Percentiles rank a stretch among this genome's conserved stretches.
Conservation (phyloP, 371 early-diverging fungal genomes). For the Syncephalastrum contaminatum region DNA sequence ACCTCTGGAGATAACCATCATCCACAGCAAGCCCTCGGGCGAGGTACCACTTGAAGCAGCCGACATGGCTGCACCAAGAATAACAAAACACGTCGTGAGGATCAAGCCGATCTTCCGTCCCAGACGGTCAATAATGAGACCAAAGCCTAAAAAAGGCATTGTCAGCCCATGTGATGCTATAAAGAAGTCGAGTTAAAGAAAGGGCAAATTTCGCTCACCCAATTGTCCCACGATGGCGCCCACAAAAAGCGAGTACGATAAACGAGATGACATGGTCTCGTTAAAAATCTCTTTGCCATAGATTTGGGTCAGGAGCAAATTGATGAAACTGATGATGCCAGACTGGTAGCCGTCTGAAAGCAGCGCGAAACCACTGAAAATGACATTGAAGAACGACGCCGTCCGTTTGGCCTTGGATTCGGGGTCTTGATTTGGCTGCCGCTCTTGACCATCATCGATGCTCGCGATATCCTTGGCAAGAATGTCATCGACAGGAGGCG, state of each 20-base stretch:
- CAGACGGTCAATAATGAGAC: slow-evolving; percentile 40
- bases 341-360: slow-evolving; percentile 48
- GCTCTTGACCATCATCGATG: no score
- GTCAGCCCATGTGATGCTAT: no score
- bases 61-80: slow-evolving; percentile 49
- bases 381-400: slow-evolving; percentile 36
- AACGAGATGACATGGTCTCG: slow-evolving; percentile 30
- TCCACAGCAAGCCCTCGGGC: slow-evolving; percentile 54
- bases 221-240: slow-evolving; percentile 50
- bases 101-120: slow-evolving; percentile 43
- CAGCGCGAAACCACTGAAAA: slow-evolving; percentile 43
- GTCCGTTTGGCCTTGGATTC: slow-evolving; percentile 15
- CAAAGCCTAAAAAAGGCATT: slow-evolving; percentile 22
- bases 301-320: slow-evolving; percentile 29
- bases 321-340: slow-evolving; percentile 40
- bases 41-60: slow-evolving; percentile 34
- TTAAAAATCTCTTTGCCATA: slow-evolving; percentile 35
- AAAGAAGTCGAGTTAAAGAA: slow-evolving; percentile 3
- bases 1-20: slow-evolving; percentile 59
- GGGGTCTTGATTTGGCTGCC: slow-evolving; percentile 1
- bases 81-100: slow-evolving; percentile 31
- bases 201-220: slow-evolving; percentile 19
- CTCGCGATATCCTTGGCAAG: no score
- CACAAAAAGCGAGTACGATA: slow-evolving; percentile 46
- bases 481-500: no score